Percentiles rank a stretch among this genome's conserved stretches.
These are phyloP conservation scores for Dactylellina haptotyla DNA, from an alignment of 2,329 filamentous ascomycete genomes.

Conservation along the genomic window DNA sequence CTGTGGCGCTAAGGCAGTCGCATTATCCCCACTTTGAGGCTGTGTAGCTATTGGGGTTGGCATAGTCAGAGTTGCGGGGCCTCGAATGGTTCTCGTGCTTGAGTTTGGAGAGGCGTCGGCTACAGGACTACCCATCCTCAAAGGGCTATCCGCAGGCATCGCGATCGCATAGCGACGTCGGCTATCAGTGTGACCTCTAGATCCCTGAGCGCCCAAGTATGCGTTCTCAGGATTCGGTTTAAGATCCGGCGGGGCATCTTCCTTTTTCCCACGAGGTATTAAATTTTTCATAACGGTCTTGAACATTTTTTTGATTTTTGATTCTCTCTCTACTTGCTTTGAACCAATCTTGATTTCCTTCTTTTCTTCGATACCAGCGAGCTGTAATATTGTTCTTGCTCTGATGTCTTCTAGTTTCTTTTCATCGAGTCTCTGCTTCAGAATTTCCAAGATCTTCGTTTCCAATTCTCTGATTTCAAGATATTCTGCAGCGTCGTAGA, in stretches of 20 bases:
- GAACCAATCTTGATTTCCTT: neutral
- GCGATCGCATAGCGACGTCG: no score
- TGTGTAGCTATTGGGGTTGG: no score
- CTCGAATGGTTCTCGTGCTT: no score
- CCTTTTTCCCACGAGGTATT: neutral
- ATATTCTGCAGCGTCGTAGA: conserved; percentile 13
- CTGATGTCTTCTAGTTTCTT: conserved; percentile 3
- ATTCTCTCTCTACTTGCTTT: neutral
- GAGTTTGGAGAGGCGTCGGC: no score
- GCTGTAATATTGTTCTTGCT: neutral
- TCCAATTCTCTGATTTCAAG: conserved; percentile 17
- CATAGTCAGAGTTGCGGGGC: no score
- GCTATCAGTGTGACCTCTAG: no score
- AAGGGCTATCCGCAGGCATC: no score
- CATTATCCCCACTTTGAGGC: no score
- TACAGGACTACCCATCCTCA: no score
- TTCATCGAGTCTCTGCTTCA: conserved; percentile 2
- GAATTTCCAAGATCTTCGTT: neutral
- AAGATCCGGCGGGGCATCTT: neutral
- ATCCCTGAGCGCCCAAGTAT: no score
- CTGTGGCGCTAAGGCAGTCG: no score
- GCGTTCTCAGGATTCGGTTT: no score
- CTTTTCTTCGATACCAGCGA: neutral
- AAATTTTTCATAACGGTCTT: conserved; percentile 18
- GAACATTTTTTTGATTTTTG: conserved; percentile 1